Conservation (phyloP, 225 moss, liverwort and hornwort species). For the Takakia lepidozioides region DNA sequence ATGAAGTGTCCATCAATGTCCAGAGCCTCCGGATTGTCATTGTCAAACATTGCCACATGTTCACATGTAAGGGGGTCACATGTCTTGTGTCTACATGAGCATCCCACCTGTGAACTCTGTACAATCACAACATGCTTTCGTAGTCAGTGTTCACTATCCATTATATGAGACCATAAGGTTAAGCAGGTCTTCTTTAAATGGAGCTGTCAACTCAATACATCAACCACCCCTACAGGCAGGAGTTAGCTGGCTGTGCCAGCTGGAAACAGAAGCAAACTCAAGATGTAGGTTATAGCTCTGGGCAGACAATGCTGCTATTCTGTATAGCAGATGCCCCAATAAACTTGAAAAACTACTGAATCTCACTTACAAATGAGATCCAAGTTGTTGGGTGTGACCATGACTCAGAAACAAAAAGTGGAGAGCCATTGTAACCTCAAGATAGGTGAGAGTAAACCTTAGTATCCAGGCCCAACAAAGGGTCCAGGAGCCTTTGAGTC, state of each 20-base stretch:
- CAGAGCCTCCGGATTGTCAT: conserved; percentile 79
- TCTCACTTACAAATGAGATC: background rate
- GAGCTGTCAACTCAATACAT: too few species aligned
- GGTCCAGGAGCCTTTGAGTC: conserved; percentile 64
- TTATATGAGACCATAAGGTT: too few species aligned
- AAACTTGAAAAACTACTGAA: too few species aligned
- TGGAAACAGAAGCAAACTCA: too few species aligned
- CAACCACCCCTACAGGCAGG: too few species aligned
- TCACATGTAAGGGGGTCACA: conserved; percentile 72
- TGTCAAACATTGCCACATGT: conserved; percentile 89
- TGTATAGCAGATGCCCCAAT: too few species aligned
- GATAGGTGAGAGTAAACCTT: conserved; percentile 39
- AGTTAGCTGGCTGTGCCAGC: too few species aligned
- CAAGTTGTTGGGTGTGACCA: background rate
- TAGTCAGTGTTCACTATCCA: too few species aligned
- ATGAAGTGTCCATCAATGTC: conserved; percentile 70
- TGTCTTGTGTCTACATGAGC: conserved; percentile 56
- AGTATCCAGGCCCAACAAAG: conserved; percentile 77
- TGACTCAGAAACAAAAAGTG: background rate
- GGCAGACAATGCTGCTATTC: too few species aligned
- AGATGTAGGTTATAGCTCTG: too few species aligned
- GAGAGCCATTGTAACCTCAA: background rate
- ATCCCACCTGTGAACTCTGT: conserved; percentile 87
- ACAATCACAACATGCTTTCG: too few species aligned
- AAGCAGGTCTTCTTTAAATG: too few species aligned